Percentiles rank a stretch among this genome's conserved stretches.
These are phyloP conservation scores for Lactifluus pinguis DNA, from an alignment of 768 basidiomycete genomes.

Conservation along the genomic window DNA sequence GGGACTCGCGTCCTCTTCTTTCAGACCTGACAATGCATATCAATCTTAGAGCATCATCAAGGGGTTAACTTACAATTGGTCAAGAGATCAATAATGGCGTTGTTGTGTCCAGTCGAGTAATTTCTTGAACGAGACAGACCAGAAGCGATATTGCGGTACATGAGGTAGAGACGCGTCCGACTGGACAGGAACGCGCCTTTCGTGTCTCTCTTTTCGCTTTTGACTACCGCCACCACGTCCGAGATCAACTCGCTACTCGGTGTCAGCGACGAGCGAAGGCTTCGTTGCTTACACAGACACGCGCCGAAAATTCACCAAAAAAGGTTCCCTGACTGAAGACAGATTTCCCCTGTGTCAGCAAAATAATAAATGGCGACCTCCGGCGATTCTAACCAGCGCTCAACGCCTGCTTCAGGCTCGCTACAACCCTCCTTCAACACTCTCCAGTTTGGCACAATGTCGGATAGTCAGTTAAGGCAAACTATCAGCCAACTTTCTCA, in stretches of 20 bases:
- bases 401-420: neutral
- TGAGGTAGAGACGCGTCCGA: neutral
- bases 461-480: conserved; percentile 56
- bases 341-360: conserved; percentile 10
- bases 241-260: neutral
- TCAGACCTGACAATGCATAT: conserved; percentile 5
- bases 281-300: neutral
- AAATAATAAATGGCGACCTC: conserved; percentile 4
- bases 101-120: conserved; percentile 23
- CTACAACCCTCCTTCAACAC: conserved; percentile 12
- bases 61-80: conserved; percentile 31
- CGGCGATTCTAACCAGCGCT: conserved; percentile 12
- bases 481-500: conserved; percentile 45
- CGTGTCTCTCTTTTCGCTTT: neutral
- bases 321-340: conserved; percentile 12
- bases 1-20: conserved; percentile 14
- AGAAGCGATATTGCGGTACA: neutral
- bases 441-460: conserved; percentile 35
- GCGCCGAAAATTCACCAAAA: conserved; percentile 27
- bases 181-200: neutral
- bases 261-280: neutral
- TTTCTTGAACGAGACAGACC: neutral
- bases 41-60: neutral
- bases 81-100: conserved; percentile 34
- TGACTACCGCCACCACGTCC: neutral